Percentiles rank a stretch among this genome's conserved stretches.
These are phyloP conservation scores for Dioscorea zingiberensis DNA, from an alignment of 106 monocot genomes.

Conservation along the genomic window DNA sequence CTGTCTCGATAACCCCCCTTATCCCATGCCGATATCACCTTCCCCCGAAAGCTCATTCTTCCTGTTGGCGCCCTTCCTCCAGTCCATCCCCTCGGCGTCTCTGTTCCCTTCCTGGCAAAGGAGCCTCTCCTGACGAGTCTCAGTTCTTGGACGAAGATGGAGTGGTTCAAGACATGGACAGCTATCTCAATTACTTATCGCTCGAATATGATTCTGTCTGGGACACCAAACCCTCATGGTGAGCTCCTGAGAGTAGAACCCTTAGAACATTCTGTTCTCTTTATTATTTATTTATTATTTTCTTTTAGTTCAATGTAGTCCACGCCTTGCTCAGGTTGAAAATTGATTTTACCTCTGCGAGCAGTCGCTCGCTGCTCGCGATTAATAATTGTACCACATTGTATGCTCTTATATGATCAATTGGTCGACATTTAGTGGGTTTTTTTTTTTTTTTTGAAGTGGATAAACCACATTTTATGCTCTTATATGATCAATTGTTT, in stretches of 20 bases:
- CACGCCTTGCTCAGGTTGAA: no score
- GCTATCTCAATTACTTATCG: slow-evolving; percentile 79
- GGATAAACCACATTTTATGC: no score
- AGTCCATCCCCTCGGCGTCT: neutral
- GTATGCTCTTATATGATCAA: no score
- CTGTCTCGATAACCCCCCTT: neutral
- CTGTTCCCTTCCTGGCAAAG: neutral
- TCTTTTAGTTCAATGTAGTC: no score
- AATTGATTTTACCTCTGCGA: no score
- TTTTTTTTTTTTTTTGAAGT: no score
- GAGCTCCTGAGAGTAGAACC: slow-evolving; percentile 3
- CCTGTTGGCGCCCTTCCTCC: neutral
- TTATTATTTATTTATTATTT: no score
- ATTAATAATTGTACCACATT: no score
- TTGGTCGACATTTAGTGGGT: no score
- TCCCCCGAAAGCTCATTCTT: neutral
- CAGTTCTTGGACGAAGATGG: slow-evolving; percentile 66
- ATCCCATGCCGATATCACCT: neutral
- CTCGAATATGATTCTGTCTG: slow-evolving; percentile 95
- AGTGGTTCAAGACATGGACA: slow-evolving; percentile 77
- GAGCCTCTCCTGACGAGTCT: slow-evolving; percentile 19
- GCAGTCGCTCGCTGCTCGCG: no score
- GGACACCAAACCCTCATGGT: slow-evolving; percentile 99
- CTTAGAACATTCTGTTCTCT: no score
- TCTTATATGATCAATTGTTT: no score